These are phyloP conservation scores for Rhodotorula sphaerocarpa DNA, from an alignment of 768 basidiomycete species.

Conservation along the genomic window DNA sequence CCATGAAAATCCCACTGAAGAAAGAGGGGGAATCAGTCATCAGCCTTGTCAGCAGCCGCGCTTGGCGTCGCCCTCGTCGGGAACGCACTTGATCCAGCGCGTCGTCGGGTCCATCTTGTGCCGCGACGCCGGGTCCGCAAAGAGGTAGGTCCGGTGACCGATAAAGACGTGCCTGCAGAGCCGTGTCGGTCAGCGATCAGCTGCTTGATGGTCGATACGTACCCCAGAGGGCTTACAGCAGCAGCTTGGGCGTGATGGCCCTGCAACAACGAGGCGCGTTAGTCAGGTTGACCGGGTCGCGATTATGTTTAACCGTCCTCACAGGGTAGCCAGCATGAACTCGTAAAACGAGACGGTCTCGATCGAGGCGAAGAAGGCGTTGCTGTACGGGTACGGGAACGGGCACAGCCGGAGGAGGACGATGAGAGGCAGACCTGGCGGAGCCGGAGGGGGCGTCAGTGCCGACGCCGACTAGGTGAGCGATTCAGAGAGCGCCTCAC, in stretches of 20 bases:
- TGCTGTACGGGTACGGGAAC: constrained; percentile 82
- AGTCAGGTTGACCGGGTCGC: too few relatives aligned
- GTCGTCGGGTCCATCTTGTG: constrained; percentile 66
- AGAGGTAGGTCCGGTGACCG: constrained; percentile 61
- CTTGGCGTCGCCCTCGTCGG: constrained; percentile 2
- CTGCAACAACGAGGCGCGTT: not conserved
- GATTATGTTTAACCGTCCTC: too few relatives aligned
- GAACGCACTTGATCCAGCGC: constrained; percentile 56
- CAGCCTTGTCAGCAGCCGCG: not conserved
- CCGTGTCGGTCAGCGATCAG: not conserved
- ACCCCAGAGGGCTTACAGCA: constrained; percentile 44
- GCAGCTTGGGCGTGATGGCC: constrained; percentile 55
- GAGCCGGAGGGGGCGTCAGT: too few relatives aligned
- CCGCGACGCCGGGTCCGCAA: constrained; percentile 63
- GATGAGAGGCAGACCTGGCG: constrained; percentile 59
- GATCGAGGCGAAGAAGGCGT: constrained; percentile 60
- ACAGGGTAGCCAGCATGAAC: constrained; percentile 63
- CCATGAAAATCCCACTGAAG: constrained; percentile 53
- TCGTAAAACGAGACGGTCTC: constrained; percentile 65
- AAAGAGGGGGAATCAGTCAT: not conserved
- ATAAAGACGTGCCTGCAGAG: constrained; percentile 56
- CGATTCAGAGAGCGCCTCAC: not conserved
- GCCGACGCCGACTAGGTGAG: not conserved
- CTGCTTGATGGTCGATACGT: not conserved
- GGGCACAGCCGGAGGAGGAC: constrained; percentile 68